These are phyloP conservation scores for Astrothelium macrocarpum DNA, from an alignment of 495 filamentous ascomycete species.

Conservation along the genomic window DNA sequence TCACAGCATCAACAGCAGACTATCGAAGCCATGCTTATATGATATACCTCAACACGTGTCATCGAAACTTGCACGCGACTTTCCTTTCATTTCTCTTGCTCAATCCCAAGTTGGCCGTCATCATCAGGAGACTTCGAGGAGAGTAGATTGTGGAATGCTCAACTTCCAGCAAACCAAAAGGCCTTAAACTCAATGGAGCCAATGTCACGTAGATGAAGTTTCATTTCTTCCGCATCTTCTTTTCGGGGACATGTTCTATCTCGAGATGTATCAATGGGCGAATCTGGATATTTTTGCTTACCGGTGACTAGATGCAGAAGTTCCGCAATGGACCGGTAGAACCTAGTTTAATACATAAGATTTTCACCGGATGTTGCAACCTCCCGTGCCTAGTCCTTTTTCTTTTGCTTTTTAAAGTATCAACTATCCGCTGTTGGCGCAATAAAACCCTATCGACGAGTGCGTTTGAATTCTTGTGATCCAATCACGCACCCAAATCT, in stretches of 20 bases:
- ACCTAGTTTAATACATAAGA: not conserved
- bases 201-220: no score
- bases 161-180: no score
- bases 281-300: not conserved
- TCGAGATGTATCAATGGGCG: not conserved
- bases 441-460: not conserved
- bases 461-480: not conserved
- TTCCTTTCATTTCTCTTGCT: no score
- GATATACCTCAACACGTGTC: no score
- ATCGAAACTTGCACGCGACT: no score
- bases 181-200: no score
- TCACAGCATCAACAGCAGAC: no score
- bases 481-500: not conserved
- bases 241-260: not conserved
- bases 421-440: not conserved
- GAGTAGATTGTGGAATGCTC: no score
- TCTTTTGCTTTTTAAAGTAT: not conserved
- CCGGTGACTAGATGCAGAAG: not conserved
- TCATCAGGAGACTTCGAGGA: no score
- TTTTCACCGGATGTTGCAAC: not conserved
- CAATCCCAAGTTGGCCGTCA: no score
- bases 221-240: not conserved
- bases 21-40: no score
- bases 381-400: not conserved
- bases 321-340: not conserved